Conservation (phyloP, 1,284 basidiomycete genomes). For the Ceratobasidium sp. region DNA sequence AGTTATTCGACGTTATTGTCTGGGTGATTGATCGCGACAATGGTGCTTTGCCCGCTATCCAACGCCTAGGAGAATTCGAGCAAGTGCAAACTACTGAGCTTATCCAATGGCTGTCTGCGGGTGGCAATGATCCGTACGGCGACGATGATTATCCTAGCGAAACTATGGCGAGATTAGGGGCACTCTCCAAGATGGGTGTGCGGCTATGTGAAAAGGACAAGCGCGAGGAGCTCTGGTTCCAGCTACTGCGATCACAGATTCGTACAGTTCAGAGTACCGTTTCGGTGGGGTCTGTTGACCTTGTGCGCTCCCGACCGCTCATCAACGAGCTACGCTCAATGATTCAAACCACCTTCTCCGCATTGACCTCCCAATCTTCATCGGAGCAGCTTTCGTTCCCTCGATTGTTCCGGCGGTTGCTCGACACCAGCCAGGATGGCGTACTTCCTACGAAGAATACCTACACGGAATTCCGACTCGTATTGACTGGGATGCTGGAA, state of each 20-base stretch:
- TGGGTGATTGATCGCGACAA: slow-evolving; percentile 83
- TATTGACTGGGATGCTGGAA: slow-evolving; percentile 93
- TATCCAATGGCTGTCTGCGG: slow-evolving; percentile 59
- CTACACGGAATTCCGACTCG: slow-evolving; percentile 92
- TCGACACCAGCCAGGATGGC: slow-evolving; percentile 71
- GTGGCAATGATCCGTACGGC: slow-evolving; percentile 51
- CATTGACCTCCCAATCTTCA: slow-evolving; percentile 85
- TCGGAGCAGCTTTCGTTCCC: slow-evolving; percentile 91
- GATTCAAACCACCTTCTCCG: slow-evolving; percentile 87
- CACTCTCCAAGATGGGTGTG: slow-evolving; percentile 71
- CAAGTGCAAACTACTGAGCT: slow-evolving; percentile 68
- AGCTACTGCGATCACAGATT: slow-evolving; percentile 84
- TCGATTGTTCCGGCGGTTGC: slow-evolving; percentile 88
- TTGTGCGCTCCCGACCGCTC: slow-evolving; percentile 31
- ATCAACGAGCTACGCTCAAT: slow-evolving; percentile 68
- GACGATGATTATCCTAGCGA: slow-evolving; percentile 54
- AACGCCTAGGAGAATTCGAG: slow-evolving; percentile 73
- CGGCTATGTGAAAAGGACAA: slow-evolving; percentile 66
- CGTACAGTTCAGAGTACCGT: slow-evolving; percentile 73
- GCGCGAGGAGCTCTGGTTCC: slow-evolving; percentile 90
- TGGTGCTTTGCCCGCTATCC: slow-evolving; percentile 73
- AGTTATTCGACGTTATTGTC: slow-evolving; percentile 81
- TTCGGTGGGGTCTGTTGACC: slow-evolving; percentile 47
- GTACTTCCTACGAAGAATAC: slow-evolving; percentile 69
- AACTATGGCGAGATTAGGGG: slow-evolving; percentile 59